Evolutionary conservation across 768 basidiomycete species (phyloP), one percentile per base, ranked within the genome.

Genomic region (Panaeolus cyanescens): DNA sequence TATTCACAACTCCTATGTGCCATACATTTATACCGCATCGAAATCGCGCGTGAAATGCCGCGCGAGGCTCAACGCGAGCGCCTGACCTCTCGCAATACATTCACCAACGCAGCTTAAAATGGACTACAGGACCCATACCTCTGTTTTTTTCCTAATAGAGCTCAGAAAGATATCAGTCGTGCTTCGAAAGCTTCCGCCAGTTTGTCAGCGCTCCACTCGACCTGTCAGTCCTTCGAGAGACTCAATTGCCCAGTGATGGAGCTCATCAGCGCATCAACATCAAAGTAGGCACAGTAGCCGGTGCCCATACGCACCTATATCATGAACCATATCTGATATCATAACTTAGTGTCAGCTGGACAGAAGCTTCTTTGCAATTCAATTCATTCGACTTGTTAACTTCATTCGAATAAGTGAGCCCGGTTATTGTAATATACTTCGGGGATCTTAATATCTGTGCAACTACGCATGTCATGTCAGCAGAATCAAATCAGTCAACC

Each of bases 171-270:
- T 15, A 28, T 25, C 25, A 22, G 10, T 50, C 25, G 45, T 15
- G 45, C 45, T 50, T 50, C 45, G 45, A 50, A 50, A 50, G 45
- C 45, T 50, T 50, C 45, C 45, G 45, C 30, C 45, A 28, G 45
- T 28, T 50, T 28, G 45, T 50, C 45, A 50, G 45, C 45, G 45
- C 45, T 50, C 45, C 45, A 50, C 45, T 28, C 45, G 3, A 28
- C 1, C 25, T 25, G 45, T 28, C 45, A 50, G 45, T 4, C 12
- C 45, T 1, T 50, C 8, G 45, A 28, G 42, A 7, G 45, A 50
- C 45, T 50, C 25, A 50, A 50, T 50, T 50, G 17, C 28, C 25
- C 25, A 22, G 30, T 13, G 45, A 50, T 28, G 45, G 22, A 28
- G n/a, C 25, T 30, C 25, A 50, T 50, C 45, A 50, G 15, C 10